Conservation (phyloP, 352 stramenopile genomes). For the Thalassiosira mediterranea region DNA sequence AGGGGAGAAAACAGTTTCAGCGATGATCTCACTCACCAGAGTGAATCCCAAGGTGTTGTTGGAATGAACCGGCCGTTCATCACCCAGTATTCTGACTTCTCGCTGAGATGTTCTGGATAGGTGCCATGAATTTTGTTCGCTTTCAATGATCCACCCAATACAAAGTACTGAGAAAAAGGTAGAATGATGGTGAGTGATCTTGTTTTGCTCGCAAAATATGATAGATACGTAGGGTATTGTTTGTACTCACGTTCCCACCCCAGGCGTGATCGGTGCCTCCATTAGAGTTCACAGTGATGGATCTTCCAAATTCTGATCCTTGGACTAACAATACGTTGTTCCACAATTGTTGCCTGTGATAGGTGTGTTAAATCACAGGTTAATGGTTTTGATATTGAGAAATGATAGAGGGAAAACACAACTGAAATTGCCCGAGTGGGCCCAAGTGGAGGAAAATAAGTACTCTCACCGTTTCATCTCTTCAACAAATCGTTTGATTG, state of each 20-base stretch:
- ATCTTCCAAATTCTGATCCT: slow-evolving; percentile 61
- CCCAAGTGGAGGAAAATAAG: too few relatives aligned
- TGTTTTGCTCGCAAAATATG: too few relatives aligned
- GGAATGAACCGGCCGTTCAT: slow-evolving; percentile 69
- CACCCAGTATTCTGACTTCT: slow-evolving; percentile 36
- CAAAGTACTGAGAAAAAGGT: too few relatives aligned
- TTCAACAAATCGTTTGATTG: background rate
- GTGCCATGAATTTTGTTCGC: slow-evolving; percentile 63
- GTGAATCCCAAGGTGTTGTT: slow-evolving; percentile 65
- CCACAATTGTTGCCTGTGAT: background rate
- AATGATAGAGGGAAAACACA: too few relatives aligned
- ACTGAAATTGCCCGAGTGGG: too few relatives aligned
- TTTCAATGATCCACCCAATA: slow-evolving; percentile 62
- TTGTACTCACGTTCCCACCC: too few relatives aligned
- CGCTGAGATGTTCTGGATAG: slow-evolving; percentile 50
- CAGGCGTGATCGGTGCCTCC: slow-evolving; percentile 63
- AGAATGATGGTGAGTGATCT: too few relatives aligned
- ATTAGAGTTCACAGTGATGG: slow-evolving; percentile 50
- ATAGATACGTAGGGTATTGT: too few relatives aligned
- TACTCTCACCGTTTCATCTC: background rate
- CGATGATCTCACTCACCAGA: background rate
- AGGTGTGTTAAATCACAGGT: too few relatives aligned
- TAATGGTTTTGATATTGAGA: too few relatives aligned
- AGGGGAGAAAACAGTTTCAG: background rate
- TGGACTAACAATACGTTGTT: background rate